Evolutionary conservation across 345 rosid genomes (phyloP).

Genomic region (Melaleuca alternifolia): DNA sequence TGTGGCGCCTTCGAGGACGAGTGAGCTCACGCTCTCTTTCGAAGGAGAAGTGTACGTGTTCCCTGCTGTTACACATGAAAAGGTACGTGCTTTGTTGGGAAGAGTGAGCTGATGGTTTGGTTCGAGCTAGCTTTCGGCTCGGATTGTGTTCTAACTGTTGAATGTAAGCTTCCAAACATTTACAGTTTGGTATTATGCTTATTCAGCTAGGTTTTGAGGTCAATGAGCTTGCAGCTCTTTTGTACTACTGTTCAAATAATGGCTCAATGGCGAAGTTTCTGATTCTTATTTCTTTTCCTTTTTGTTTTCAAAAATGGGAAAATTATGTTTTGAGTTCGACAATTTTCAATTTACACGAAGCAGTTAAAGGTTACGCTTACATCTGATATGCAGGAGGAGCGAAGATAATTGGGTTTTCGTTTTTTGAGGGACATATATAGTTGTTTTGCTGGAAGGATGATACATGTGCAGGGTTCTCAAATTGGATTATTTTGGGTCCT

Average conservation of each 20-base stretch:
- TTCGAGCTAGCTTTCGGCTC: not conserved
- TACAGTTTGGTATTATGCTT: not conserved
- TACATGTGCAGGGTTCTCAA: not conserved
- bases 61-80: conserved; percentile 55
- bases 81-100: conserved; percentile 13
- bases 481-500: not conserved
- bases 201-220: not conserved
- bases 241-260: not conserved
- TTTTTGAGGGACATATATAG: not conserved
- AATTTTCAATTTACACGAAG: not conserved
- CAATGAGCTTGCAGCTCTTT: not conserved
- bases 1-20: conserved; percentile 37
- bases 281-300: not conserved
- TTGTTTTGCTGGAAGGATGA: not conserved
- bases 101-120: not conserved
- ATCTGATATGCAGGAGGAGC: not conserved
- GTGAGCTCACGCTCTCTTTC: conserved; percentile 66
- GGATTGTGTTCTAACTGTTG: not conserved
- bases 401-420: not conserved
- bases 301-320: not conserved
- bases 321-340: not conserved
- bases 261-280: not conserved
- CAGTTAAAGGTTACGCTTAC: not conserved
- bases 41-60: conserved; percentile 74
- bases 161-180: not conserved